Evolutionary conservation across 805 yeast species (phyloP), one percentile per base, ranked within the genome.

Genomic region (Kuraishia piskuri): DNA sequence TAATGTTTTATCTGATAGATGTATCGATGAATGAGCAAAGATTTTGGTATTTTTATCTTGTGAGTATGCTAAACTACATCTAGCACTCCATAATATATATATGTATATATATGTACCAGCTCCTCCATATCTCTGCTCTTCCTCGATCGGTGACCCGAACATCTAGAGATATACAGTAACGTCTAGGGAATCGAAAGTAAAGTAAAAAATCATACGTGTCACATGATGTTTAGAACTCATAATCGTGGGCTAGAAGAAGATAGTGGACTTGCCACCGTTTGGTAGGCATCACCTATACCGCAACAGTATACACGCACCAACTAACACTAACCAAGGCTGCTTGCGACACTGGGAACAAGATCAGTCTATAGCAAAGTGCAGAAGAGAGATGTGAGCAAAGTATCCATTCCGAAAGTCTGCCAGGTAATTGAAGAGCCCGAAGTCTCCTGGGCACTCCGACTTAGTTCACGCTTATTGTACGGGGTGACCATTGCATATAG

Each of bases 401-500:
- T 71, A 1, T 70, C 77, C 1, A 74, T 80, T 22, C 78, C 82
- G 1, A 58, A 61, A 2, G 65, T 73, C 2, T 79, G 84, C 59
- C 55, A 58, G 2, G 58, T 62, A 5, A 64, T 72, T 12, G 51
- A 54, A 2, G 50, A 57, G 17, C 59, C 64, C 12, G 51, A 58
- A 2, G 48, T 55, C 10, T 56, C 54, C 2, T 31, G 62, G 19
- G 58, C 70, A 1, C 54, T 71, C 45, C 62, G 82, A 47, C 64
- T 71, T 19, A 62, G 70, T 0, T 75, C 83, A 0, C 73, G 64
- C 50, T 62, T 81, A 9, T 60, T 81, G 53, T 71, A 75, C 57
- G 86, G 86, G 0, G 65, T 78, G 1, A 66, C 79, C 1, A 56
- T 81, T 48, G 68, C 75, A 24, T 78, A 77, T 61, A 77, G 71